phyloP scores from a whole-genome alignment of 2,329 filamentous ascomycete genomes.

The Phialocephala sp. region DNA sequence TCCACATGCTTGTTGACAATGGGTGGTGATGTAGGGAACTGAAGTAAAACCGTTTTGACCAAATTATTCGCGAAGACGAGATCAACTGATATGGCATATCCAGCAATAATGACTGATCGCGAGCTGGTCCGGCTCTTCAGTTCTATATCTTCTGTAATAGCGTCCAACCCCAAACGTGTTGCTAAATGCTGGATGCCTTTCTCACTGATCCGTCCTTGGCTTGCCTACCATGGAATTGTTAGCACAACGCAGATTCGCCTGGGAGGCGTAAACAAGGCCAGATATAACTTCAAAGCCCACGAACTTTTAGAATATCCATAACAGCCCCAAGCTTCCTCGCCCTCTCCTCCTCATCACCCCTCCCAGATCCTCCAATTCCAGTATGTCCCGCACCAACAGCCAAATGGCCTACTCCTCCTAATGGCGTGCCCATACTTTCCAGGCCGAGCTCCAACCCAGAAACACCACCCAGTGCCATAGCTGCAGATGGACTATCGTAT shows the following conservation, averaged over 20 bases:
- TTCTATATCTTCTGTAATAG: slow-evolving; percentile 59
- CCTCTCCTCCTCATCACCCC: slow-evolving; percentile 57
- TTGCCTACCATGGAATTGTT: slow-evolving; percentile 37
- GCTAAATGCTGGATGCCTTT: slow-evolving; percentile 76
- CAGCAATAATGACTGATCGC: slow-evolving; percentile 65
- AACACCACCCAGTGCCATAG: slow-evolving; percentile 62
- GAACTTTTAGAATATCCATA: slow-evolving; percentile 42
- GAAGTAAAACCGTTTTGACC: slow-evolving; percentile 66
- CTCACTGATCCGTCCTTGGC: slow-evolving; percentile 72
- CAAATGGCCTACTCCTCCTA: slow-evolving; percentile 17
- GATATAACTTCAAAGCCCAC: not conserved
- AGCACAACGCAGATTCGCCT: not conserved
- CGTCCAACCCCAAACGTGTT: slow-evolving; percentile 69
- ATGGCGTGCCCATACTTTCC: slow-evolving; percentile 31
- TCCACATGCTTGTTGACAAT: slow-evolving; percentile 65
- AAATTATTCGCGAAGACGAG: slow-evolving; percentile 66
- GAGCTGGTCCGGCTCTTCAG: slow-evolving; percentile 54
- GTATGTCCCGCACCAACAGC: slow-evolving; percentile 5
- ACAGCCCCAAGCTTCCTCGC: slow-evolving; percentile 48
- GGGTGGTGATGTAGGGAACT: slow-evolving; percentile 64
- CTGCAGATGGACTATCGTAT: slow-evolving; percentile 69
- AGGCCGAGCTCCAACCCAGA: slow-evolving; percentile 49
- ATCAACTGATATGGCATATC: slow-evolving; percentile 64
- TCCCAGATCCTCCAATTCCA: slow-evolving; percentile 18
- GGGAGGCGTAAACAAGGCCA: not conserved